These are phyloP conservation scores for Microcos paniculata DNA, from an alignment of 345 rosid species.

Conservation along the genomic window DNA sequence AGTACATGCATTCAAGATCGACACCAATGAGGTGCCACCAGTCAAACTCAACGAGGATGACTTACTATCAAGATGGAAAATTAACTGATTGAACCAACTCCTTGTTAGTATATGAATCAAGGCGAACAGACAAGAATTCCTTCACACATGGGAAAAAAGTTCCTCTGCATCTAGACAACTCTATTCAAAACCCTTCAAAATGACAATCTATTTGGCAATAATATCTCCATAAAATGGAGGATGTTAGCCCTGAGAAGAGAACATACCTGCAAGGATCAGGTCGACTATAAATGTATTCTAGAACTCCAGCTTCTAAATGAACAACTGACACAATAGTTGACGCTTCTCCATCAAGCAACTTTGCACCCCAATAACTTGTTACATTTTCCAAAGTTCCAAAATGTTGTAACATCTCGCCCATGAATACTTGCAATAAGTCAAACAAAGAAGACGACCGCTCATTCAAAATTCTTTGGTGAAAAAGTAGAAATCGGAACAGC, in stretches of 20 bases:
- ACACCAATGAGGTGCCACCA: too few species aligned
- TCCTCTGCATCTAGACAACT: too few species aligned
- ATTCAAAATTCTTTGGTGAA: slow-evolving; percentile 77
- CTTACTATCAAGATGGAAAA: too few species aligned
- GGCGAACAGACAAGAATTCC: background rate
- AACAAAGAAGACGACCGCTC: slow-evolving; percentile 77
- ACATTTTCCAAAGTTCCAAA: slow-evolving; percentile 67
- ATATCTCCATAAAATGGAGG: too few species aligned
- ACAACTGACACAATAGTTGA: slow-evolving; percentile 52
- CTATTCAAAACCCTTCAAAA: too few species aligned
- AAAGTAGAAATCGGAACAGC: slow-evolving; percentile 62
- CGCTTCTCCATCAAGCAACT: slow-evolving; percentile 48
- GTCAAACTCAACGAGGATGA: too few species aligned
- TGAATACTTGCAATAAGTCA: slow-evolving; percentile 69
- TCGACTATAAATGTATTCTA: slow-evolving; percentile 67
- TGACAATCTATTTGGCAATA: too few species aligned
- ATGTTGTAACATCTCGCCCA: slow-evolving; percentile 49
- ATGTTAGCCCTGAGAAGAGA: background rate
- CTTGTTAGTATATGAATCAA: background rate
- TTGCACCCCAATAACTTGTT: slow-evolving; percentile 53
- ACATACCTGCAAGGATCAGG: slow-evolving; percentile 72
- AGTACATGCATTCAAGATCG: too few species aligned
- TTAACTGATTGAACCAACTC: too few species aligned
- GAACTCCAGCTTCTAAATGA: slow-evolving; percentile 76
- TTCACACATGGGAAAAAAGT: too few species aligned